Evolutionary conservation across 1,284 basidiomycete genomes (phyloP), one percentile per base, ranked within the genome.

Genomic region (Ganoderma boninense): DNA sequence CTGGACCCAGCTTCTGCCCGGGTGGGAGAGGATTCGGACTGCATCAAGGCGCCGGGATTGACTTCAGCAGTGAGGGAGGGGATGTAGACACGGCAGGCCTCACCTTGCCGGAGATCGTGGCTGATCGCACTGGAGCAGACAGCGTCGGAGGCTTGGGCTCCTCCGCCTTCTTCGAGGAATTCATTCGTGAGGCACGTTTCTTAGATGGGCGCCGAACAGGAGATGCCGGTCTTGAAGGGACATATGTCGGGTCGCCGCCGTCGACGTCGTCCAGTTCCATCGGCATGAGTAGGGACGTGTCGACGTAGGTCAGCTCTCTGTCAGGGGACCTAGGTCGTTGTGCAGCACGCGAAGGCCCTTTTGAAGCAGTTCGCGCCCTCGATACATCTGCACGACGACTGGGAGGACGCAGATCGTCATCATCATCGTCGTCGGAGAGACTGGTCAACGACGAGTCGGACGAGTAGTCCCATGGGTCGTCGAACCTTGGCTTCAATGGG

Each of bases 361-460:
- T 40, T 35, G 20, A 35, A 20, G 10, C 11, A 7, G 35, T 40
- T 23, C 8, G 32, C 32, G 4, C 26, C 4, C 14, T 11, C 23
- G 32, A 35, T 23, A 16, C 1, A 29, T 13, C 14, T 8, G 56
- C 16, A 57, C 14, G 32, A 16, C 3, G 26, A 16, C 52, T 54
- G 13, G 52, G 16, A 20, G 56, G 56, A 35, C 10, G 16, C 23
- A 23, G 29, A 20, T 57, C 54, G 32, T n/a, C n/a, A n/a, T 60
- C 57, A 13, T 52, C 49, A n/a, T 40, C 35, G 8, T 60, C n/a
- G 18, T 29, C 16, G 11, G 57, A 60, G 35, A 60, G 57, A 13
- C 57, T 60, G 4, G 57, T 60, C 20, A 60, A 40, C n/a, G 57
- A 60, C 13, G 57, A 60, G 18, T 60, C 57, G 7, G 57, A 60